phyloP scores from a whole-genome alignment of 208 protist species.

The Angomonas deanei region DNA sequence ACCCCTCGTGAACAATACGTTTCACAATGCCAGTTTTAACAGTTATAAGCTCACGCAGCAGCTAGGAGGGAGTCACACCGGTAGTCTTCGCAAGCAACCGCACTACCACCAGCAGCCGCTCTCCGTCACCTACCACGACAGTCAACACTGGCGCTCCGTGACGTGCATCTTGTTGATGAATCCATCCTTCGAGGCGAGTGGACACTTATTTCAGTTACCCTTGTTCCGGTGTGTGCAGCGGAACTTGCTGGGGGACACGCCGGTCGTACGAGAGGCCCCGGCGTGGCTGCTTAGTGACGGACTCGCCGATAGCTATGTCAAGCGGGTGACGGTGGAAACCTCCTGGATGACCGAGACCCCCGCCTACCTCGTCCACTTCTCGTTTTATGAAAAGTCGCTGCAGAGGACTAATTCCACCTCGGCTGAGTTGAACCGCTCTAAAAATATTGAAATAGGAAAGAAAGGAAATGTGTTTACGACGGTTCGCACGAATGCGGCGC shows the following conservation, averaged over 20 bases:
- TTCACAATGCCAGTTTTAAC: not conserved
- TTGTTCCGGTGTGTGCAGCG: conserved; percentile 50
- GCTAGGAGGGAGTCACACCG: no score
- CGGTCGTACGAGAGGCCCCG: not conserved
- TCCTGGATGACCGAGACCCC: conserved; percentile 69
- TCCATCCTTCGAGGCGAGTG: conserved; percentile 14
- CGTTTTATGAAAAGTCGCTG: conserved; percentile 14
- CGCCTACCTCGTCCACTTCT: conserved; percentile 54
- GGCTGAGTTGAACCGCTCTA: no score
- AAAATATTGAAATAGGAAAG: no score
- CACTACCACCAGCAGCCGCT: not conserved
- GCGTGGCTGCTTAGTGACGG: not conserved
- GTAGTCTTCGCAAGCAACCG: no score
- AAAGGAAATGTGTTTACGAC: no score
- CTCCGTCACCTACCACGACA: not conserved
- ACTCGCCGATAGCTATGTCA: conserved; percentile 16
- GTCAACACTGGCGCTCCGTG: conserved; percentile 37
- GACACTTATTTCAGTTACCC: conserved; percentile 29
- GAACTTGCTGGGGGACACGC: not conserved
- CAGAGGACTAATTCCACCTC: no score
- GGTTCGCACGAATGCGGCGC: no score
- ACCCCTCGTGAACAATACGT: not conserved
- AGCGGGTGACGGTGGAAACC: conserved; percentile 32
- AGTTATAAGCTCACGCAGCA: not conserved
- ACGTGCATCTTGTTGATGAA: conserved; percentile 54